Percentiles rank a stretch among this genome's conserved stretches.
Evolutionary conservation across 139 green algal genomes (phyloP).

Genomic region (Tetraselmis chui): DNA sequence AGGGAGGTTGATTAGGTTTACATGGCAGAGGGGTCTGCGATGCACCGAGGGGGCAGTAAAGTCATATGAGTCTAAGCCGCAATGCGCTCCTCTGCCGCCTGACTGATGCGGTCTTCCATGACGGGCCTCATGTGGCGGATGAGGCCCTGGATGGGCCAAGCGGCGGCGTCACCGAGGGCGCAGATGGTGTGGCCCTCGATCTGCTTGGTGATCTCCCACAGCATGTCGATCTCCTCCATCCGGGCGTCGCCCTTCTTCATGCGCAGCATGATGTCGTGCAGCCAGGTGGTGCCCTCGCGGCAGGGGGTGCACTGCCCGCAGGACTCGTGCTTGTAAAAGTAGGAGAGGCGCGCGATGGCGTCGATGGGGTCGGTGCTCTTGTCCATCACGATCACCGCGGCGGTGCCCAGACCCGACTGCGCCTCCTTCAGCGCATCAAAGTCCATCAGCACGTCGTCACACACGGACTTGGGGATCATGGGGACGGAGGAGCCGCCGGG

Average conservation of each 20-base stretch:
- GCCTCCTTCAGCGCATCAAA: slow-evolving; percentile 91
- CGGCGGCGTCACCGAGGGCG: slow-evolving; percentile 92
- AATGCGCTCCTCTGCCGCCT: slow-evolving; percentile 35
- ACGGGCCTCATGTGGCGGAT: slow-evolving; percentile 92
- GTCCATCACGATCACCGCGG: slow-evolving; percentile 99
- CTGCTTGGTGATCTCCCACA: slow-evolving; percentile 94
- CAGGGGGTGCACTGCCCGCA: slow-evolving; percentile 98
- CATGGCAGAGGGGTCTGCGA: no score
- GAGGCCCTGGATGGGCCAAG: slow-evolving; percentile 92
- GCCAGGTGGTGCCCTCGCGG: slow-evolving; percentile 88
- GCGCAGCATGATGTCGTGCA: slow-evolving; percentile 86
- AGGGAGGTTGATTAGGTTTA: no score
- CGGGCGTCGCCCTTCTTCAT: slow-evolving; percentile 74
- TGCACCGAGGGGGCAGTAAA: no score
- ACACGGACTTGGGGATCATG: slow-evolving; percentile 78
- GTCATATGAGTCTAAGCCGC: slow-evolving; percentile 30
- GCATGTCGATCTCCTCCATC: slow-evolving; percentile 72
- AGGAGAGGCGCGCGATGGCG: slow-evolving; percentile 85
- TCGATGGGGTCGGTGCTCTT: slow-evolving; percentile 95
- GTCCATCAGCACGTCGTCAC: slow-evolving; percentile 94
- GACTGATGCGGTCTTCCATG: slow-evolving; percentile 61
- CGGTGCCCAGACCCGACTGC: slow-evolving; percentile 86
- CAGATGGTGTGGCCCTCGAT: slow-evolving; percentile 98
- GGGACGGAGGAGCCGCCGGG: slow-evolving; percentile 92
- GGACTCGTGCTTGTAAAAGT: slow-evolving; percentile 99